These are phyloP conservation scores for Knufia fluminis DNA, from an alignment of 2,329 filamentous ascomycete species.

Conservation along the genomic window DNA sequence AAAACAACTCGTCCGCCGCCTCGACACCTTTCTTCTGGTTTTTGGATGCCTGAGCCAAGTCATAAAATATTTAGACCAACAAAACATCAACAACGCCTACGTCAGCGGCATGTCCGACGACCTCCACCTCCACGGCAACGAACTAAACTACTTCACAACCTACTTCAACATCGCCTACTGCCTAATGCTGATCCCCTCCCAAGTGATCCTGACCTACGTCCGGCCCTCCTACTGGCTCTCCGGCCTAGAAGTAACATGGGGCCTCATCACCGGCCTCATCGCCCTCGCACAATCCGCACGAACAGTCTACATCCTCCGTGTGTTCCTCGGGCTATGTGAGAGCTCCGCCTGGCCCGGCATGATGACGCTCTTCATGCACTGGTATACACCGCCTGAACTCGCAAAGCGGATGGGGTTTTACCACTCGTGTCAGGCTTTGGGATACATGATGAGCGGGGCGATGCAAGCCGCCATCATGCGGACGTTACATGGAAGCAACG, in stretches of 20 bases:
- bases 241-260: constrained; percentile 28
- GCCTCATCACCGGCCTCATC: constrained; percentile 29
- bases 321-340: constrained; percentile 29
- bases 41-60: constrained; percentile 35
- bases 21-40: constrained; percentile 33
- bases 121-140: constrained; percentile 39
- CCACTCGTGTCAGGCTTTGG: constrained; percentile 28
- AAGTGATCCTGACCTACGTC: constrained; percentile 33
- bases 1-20: constrained; percentile 30
- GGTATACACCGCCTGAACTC: constrained; percentile 35
- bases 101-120: constrained; percentile 37
- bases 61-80: constrained; percentile 17
- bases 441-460: constrained; percentile 31
- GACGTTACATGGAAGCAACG: constrained; percentile 15
- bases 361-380: constrained; percentile 27
- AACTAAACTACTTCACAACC: constrained; percentile 41
- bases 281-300: constrained; percentile 25
- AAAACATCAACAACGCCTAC: constrained; percentile 22
- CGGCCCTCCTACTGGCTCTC: constrained; percentile 25
- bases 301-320: constrained; percentile 29
- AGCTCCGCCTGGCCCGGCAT: constrained; percentile 28
- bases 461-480: constrained; percentile 29
- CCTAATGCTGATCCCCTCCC: constrained; percentile 33
- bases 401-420: constrained; percentile 31
- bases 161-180: constrained; percentile 35